phyloP scores from a whole-genome alignment of 2,329 filamentous ascomycete genomes.

The Dothideomycetes sp. region DNA sequence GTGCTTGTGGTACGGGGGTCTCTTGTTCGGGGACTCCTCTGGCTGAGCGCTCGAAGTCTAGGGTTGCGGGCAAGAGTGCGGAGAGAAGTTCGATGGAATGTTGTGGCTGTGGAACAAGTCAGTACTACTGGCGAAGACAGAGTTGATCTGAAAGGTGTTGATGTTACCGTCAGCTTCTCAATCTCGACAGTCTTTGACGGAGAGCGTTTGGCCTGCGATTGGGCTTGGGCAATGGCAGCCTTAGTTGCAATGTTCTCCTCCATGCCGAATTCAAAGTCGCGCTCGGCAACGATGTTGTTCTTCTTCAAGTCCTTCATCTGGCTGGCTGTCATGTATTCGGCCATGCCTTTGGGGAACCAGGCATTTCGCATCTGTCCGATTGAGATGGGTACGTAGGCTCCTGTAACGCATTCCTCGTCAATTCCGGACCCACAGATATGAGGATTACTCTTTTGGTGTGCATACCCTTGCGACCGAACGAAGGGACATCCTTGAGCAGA shows the following conservation, averaged over 20 bases:
- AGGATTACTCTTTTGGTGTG: too few species aligned
- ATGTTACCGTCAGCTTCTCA: conserved; percentile 31
- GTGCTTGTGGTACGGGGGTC: conserved; percentile 7
- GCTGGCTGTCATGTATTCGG: conserved; percentile 42
- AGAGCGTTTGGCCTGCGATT: not conserved
- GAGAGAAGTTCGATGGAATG: conserved; percentile 40
- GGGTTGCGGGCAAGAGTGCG: conserved; percentile 36
- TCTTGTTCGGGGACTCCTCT: conserved; percentile 25
- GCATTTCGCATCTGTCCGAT: conserved; percentile 46
- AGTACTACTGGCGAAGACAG: conserved; percentile 9
- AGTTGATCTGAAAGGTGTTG: not conserved
- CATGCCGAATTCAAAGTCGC: conserved; percentile 37
- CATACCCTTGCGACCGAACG: conserved; percentile 41
- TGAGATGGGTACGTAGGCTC: conserved; percentile 44
- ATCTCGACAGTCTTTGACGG: conserved; percentile 28
- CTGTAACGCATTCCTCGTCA: conserved; percentile 30
- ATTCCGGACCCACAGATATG: too few species aligned
- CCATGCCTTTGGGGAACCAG: conserved; percentile 43
- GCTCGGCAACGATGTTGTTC: conserved; percentile 35
- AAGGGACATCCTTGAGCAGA: conserved; percentile 43
- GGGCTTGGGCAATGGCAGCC: not conserved
- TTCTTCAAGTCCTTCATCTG: conserved; percentile 38
- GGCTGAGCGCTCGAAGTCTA: conserved; percentile 41
- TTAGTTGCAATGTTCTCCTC: conserved; percentile 13
- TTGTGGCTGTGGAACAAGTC: conserved; percentile 26